Conservation (phyloP, 1,284 basidiomycete species). For the Meripilus lineatus region DNA sequence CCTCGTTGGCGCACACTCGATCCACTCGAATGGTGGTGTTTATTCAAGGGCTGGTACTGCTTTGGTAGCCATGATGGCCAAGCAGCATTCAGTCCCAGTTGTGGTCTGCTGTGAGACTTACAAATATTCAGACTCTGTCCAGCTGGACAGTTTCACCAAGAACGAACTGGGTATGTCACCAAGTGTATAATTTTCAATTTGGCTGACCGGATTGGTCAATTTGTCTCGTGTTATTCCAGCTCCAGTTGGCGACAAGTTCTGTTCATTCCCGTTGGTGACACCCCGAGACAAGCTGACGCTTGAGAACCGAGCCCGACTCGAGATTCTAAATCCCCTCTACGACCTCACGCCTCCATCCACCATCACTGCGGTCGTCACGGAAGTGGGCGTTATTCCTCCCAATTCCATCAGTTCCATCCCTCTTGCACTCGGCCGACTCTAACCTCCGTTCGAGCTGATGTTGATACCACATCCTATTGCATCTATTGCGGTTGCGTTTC, state of each 20-base stretch:
- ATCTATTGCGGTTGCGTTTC: background rate
- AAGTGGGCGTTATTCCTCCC: conserved; percentile 89
- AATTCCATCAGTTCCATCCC: conserved; percentile 80
- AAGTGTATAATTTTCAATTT: conserved; percentile 5
- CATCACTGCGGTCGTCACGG: conserved; percentile 95
- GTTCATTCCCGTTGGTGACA: conserved; percentile 30
- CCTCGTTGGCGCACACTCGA: conserved; percentile 89
- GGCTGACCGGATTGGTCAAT: background rate
- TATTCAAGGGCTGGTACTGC: conserved; percentile 95
- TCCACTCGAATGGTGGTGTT: conserved; percentile 93
- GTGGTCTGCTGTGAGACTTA: conserved; percentile 98
- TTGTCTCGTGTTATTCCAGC: conserved; percentile 19
- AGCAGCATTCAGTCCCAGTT: conserved; percentile 85
- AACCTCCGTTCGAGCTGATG: conserved; percentile 39
- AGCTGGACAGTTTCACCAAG: conserved; percentile 92
- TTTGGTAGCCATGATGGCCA: conserved; percentile 94
- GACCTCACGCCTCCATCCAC: conserved; percentile 87
- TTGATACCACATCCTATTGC: background rate
- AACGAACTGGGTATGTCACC: conserved; percentile 81
- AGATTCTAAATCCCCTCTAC: conserved; percentile 82
- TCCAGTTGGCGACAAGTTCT: conserved; percentile 32
- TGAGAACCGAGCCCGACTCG: conserved; percentile 45
- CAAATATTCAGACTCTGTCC: conserved; percentile 93
- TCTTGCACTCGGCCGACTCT: conserved; percentile 63
- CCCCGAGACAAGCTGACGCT: conserved; percentile 34